Conservation (phyloP, 306 rosid species). For the Mimosa bimucronata region DNA sequence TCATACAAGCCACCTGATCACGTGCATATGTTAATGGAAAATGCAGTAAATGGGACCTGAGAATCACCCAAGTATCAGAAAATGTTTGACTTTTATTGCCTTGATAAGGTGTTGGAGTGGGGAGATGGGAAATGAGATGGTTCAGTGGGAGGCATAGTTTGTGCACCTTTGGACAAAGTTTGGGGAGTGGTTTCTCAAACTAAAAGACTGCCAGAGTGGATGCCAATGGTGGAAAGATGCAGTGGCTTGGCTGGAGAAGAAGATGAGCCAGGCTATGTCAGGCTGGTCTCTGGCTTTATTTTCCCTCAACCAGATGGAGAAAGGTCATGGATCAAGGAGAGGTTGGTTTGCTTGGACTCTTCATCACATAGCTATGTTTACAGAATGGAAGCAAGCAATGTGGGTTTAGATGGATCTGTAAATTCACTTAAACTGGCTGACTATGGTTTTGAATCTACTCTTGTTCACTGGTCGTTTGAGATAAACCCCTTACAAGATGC, state of each 20-base stretch:
- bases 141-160: conserved; percentile 61
- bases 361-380: conserved; percentile 57
- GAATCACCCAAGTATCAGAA: neutral
- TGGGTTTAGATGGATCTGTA: conserved; percentile 73
- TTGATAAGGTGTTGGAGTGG: conserved; percentile 40
- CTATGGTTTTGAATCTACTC: conserved; percentile 65
- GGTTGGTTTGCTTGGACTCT: conserved; percentile 61
- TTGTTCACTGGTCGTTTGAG: conserved; percentile 75
- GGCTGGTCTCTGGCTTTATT: conserved; percentile 78
- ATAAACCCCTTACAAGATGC: conserved; percentile 57
- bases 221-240: conserved; percentile 83
- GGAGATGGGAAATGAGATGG: conserved; percentile 71
- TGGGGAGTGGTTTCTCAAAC: conserved; percentile 69
- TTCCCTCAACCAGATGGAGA: conserved; percentile 82
- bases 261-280: conserved; percentile 59
- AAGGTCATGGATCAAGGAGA: conserved; percentile 91
- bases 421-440: conserved; percentile 66
- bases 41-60: neutral
- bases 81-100: neutral
- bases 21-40: neutral
- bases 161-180: conserved; percentile 64
- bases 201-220: conserved; percentile 69
- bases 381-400: conserved; percentile 80
- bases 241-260: conserved; percentile 62
- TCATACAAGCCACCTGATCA: neutral